phyloP scores from a whole-genome alignment of 768 basidiomycete species.

The Amanita fuliginea region DNA sequence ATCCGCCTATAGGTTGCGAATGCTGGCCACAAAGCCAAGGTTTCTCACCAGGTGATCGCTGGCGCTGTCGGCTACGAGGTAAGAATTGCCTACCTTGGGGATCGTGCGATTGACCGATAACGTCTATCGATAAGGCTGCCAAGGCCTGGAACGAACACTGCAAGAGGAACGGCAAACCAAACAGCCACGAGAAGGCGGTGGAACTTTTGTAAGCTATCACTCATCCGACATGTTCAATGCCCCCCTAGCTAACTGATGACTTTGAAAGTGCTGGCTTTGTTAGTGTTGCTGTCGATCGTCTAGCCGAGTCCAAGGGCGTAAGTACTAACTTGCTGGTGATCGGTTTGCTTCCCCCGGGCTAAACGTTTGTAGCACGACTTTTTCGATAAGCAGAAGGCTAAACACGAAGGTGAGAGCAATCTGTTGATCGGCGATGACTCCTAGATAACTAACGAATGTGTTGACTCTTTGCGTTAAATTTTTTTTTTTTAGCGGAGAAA shows the following conservation, averaged over 20 bases:
- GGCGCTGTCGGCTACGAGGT: conserved; percentile 60
- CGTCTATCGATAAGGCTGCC: conserved; percentile 31
- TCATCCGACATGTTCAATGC: not conserved
- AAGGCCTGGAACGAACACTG: conserved; percentile 53
- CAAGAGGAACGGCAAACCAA: conserved; percentile 35
- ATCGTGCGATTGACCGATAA: not conserved
- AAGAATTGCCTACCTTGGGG: not conserved
- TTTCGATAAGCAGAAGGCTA: conserved; percentile 14
- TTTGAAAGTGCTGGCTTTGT: conserved; percentile 35
- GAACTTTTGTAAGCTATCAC: conserved; percentile 38
- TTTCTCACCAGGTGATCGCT: conserved; percentile 60
- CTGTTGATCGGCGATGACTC: no score
- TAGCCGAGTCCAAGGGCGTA: conserved; percentile 45
- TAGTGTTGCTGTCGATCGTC: conserved; percentile 41
- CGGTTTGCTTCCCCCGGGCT: not conserved
- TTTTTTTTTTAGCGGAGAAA: no score
- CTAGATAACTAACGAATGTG: not conserved
- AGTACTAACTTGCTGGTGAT: conserved; percentile 5
- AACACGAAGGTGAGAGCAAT: conserved; percentile 14
- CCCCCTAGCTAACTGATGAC: not conserved
- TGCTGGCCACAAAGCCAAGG: conserved; percentile 41
- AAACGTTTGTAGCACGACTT: conserved; percentile 11
- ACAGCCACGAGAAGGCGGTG: conserved; percentile 43
- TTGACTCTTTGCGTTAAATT: no score
- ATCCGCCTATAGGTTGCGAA: conserved; percentile 31